Evolutionary conservation across 768 basidiomycete genomes (phyloP), one percentile per base, ranked within the genome.

Genomic region (Fomitopsis pulvina): DNA sequence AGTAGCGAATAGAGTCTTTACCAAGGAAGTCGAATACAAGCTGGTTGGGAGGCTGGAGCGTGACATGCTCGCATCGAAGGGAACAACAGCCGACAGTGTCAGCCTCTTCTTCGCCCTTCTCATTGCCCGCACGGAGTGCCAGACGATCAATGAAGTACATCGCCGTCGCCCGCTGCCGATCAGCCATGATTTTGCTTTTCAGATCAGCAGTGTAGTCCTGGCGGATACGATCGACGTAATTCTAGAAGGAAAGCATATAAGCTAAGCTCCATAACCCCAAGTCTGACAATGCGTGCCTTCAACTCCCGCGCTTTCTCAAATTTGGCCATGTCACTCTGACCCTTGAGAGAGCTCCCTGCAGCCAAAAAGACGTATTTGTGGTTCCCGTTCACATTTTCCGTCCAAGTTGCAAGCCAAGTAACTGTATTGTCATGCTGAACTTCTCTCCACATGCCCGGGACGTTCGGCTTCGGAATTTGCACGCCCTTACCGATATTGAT

Each of bases 31-130:
- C 96, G 67, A 99, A 95, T 50, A 88, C 74, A 65, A 98, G 83
- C 60, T 79, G 83, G 71, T 91, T 83, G 9, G 93, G 92, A 7
- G 83, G 81, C 58, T 88, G 82, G 46, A 97, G 73, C 2, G 95
- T 97, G 63, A 99, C 85, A 67, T 99, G 96, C 66, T 98, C 92
- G 66, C 87, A 95, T 26, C 94, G 89, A 43, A 99, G 72, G 3
- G 96, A 99, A 67, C 96, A 99, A 70, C 96, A 98, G 64, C 96
- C 96, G 49, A 98, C 93, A 0, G 96, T 99, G 65, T 99, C 96
- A 1, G 96, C 96, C 68, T 98, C 96, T 58, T 99, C 96, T 61
- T 97, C 96, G 39, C 95, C 96, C 68, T 99, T 99, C 72, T 99
- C 96, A 69, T 98, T 98, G 56, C 96, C 96, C 41, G 94, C 94